A percentile compares a stretch with the other conserved stretches of the same genome.
These are phyloP conservation scores for Sungouiozyma intestinalis DNA, from an alignment of 805 yeast species.

Conservation along the genomic window DNA sequence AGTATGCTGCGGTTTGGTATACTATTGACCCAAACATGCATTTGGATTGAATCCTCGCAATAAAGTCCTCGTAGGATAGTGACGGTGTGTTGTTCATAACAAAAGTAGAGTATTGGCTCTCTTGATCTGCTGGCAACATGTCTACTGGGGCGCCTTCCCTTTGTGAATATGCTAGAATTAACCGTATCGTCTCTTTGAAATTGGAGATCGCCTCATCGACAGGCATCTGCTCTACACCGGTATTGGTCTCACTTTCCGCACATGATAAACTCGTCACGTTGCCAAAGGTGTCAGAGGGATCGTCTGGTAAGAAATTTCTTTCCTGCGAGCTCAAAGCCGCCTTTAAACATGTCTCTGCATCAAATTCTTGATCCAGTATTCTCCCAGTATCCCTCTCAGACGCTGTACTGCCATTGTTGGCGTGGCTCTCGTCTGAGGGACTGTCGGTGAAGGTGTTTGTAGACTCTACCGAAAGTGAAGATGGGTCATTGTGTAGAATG, in stretches of 20 bases:
- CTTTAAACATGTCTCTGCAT: constrained; percentile 3
- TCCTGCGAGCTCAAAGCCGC: background rate
- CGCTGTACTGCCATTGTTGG: background rate
- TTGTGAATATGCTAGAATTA: constrained; percentile 8
- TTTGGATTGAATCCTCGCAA: constrained; percentile 21
- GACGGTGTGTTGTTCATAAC: constrained; percentile 24
- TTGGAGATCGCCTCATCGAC: constrained; percentile 8
- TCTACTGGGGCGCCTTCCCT: constrained; percentile 2
- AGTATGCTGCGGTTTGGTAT: constrained; percentile 21
- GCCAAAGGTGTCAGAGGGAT: background rate
- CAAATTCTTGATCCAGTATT: constrained; percentile 1
- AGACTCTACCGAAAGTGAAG: constrained; percentile 1
- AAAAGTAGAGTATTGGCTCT: constrained; percentile 11
- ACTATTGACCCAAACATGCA: constrained; percentile 24
- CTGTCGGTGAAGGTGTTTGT: background rate
- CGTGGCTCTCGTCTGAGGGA: background rate
- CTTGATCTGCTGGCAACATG: background rate
- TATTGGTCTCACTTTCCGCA: too few species aligned
- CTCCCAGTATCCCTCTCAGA: background rate
- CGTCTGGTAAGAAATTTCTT: background rate
- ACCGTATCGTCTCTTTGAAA: constrained; percentile 12
- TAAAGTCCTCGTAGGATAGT: constrained; percentile 15
- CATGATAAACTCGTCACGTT: too few species aligned
- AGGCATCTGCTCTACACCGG: constrained; percentile 2
- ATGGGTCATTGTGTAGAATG: constrained; percentile 3